Evolutionary conservation across 306 rosid genomes (phyloP), one percentile per base, ranked within the genome.

Genomic region (Canavalia ensiformis): DNA sequence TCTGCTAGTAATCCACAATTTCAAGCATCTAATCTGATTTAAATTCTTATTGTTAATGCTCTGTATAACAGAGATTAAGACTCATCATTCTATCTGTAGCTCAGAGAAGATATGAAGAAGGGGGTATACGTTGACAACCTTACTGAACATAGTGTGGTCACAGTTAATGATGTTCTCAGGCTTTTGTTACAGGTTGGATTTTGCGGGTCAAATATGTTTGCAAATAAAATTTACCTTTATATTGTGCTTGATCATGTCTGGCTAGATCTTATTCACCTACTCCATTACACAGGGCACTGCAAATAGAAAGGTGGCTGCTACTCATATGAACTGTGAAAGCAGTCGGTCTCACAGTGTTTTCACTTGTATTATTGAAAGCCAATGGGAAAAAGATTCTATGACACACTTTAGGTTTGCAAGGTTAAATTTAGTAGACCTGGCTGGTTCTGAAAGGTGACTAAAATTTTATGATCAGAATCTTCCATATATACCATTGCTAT

Each of bases 41-140:
- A 39, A 46, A 58, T 78, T 52, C 76, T 33, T 70, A 66, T 33
- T 74, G 44, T 71, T 58, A 63, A 50, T 59, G 52, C 72, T 83
- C 25, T 18, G 37, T 49, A 33, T 29, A 35, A 28, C 45, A 8
- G 39, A 42, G 59, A 50, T 63, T 78, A 50, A 65, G 63, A 55
- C 57, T 42, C 75, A 73, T 51, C 49, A 9, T 73, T 87, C 78
- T 44, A 42, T 65, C 75, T 87, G 81, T 87, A 95, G 99, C 94
- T 95, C 81, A 91, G 99, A 88, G 99, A 95, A 88, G 99, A 95
- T 87, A 55, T 84, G 94, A 95, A 95, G 93, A 93, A 95, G 90
- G 99, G 99, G 81, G 93, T 95, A 54, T 88, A 95, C 8, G 99
- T 93, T 42, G 98, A 95, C 72, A 93, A 90, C 84, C 98, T 95